Evolutionary conservation across 208 protist genomes (phyloP), one percentile per base, ranked within the genome.

Genomic region (Leishmania amazonensis): DNA sequence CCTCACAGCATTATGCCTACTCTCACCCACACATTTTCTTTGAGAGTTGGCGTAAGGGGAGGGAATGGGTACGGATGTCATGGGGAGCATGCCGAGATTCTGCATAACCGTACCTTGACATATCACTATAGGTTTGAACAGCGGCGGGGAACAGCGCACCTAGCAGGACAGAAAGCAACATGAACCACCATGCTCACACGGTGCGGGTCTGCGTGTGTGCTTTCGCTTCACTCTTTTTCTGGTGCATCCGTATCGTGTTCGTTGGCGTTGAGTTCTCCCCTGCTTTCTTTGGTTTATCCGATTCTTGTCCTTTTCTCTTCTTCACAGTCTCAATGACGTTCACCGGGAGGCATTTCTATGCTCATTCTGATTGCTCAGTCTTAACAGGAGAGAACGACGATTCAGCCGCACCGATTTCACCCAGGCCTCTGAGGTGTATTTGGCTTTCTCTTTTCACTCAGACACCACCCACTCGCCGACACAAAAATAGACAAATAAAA

Each of bases 371-470:
- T 13, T 31, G 19, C 45, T 65, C 57, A 28, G 40, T 1, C 5
- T 15, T 24, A 24, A 31, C 21, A 70, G 15, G 11, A 70, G 28
- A 54, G 38, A 53, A 45, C 47, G 51, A 40, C 53, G 53, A 42
- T 49, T 67, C 45, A 54, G 60, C 75, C 13, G 21, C 75, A 53
- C 31, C 40, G 58, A 79, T 65, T 40, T 54, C 75, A 21, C 49
- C 58, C 53, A 79, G 58, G 75, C 45, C 45, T 79, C 58, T 54
- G 75, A 70, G 71, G 45, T 38, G 31, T 64, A 60, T 72, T 72
- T 74, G 15, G 31, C 80, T 54, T 60, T n/a, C 31, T 74, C 19
- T 24, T 49, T 72, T 76, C 47, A 76, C 15, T 76, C 49, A 62
- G 35, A 49, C 60, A 78, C 5, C n/a, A 54, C 53, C 38, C 38